Conservation (phyloP, 352 stramenopile genomes). For the Phytophthora sp. region DNA sequence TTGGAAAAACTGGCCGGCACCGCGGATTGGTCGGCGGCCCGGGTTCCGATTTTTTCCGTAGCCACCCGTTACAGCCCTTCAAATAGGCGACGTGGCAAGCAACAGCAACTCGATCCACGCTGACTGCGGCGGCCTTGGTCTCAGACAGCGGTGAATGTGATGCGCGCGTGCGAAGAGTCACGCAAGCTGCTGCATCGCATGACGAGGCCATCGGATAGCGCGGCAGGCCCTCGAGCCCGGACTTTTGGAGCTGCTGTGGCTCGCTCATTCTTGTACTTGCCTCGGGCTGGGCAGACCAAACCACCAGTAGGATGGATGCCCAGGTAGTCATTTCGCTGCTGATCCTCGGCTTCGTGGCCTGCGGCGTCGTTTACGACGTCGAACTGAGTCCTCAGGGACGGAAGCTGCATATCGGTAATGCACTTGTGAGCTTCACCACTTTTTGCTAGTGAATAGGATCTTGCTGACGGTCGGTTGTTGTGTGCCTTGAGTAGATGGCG, state of each 20-base stretch:
- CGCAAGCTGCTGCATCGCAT: conserved; percentile 25
- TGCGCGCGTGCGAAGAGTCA: conserved; percentile 8
- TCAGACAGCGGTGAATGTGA: conserved; percentile 21
- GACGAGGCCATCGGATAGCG: not conserved
- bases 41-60: conserved; percentile 26
- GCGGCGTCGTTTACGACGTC: conserved; percentile 65
- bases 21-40: conserved; percentile 9
- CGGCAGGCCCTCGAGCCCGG: not conserved
- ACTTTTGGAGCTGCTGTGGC: conserved; percentile 1
- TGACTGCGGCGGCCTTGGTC: conserved; percentile 3
- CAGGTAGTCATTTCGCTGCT: conserved; percentile 57
- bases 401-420: conserved; percentile 64
- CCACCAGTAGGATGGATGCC: conserved; percentile 38
- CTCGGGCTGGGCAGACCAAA: conserved; percentile 2
- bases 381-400: conserved; percentile 61
- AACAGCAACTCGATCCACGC: conserved; percentile 5
- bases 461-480: conserved; percentile 3
- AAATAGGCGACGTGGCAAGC: conserved; percentile 14
- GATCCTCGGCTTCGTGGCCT: conserved; percentile 62
- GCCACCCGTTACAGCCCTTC: conserved; percentile 11
- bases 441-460: not conserved
- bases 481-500: conserved; percentile 45
- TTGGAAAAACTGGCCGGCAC: conserved; percentile 7
- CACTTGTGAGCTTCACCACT: not conserved
- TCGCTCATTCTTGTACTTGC: conserved; percentile 30